A percentile compares a stretch with the other conserved stretches of the same genome.
phyloP scores from a whole-genome alignment of 1,284 basidiomycete genomes.

The Kwoniella shivajii region DNA sequence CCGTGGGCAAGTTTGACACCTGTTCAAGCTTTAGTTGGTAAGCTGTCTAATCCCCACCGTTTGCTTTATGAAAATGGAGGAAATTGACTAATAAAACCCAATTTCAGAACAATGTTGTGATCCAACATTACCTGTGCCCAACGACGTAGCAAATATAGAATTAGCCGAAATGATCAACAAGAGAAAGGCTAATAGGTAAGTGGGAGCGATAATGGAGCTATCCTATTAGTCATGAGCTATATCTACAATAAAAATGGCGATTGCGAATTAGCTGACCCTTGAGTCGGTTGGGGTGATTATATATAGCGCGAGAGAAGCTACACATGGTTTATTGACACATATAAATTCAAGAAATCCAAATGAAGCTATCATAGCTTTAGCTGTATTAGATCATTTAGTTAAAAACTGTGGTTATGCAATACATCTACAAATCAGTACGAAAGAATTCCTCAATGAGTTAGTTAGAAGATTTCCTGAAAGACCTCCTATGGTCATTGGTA shows the following conservation, averaged over 20 bases:
- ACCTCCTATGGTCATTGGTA: conserved; percentile 89
- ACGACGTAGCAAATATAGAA: conserved; percentile 89
- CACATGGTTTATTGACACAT: conserved; percentile 58
- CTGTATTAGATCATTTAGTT: conserved; percentile 87
- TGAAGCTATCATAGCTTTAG: conserved; percentile 44
- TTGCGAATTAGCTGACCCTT: background rate
- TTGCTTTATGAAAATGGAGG: no score
- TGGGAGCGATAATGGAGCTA: conserved; percentile 21
- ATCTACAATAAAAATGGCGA: no score
- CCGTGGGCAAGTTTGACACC: conserved; percentile 47
- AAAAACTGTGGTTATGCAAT: conserved; percentile 96
- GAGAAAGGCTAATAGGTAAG: conserved; percentile 96
- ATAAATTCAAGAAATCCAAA: conserved; percentile 53
- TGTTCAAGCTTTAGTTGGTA: conserved; percentile 52
- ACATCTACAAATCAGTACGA: conserved; percentile 96
- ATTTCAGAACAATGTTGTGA: conserved; percentile 75
- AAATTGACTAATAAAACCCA: background rate
- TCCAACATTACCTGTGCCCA: conserved; percentile 80
- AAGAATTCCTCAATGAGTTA: conserved; percentile 98
- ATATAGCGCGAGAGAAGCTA: conserved; percentile 41
- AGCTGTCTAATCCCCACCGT: conserved; percentile 13
- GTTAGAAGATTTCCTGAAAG: conserved; percentile 97
- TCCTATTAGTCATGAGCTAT: background rate
- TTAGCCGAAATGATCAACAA: conserved; percentile 89
- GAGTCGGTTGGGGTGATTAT: no score